These are phyloP conservation scores for Aspergillus sp. DNA, from an alignment of 2,329 filamentous ascomycete genomes.

Conservation along the genomic window DNA sequence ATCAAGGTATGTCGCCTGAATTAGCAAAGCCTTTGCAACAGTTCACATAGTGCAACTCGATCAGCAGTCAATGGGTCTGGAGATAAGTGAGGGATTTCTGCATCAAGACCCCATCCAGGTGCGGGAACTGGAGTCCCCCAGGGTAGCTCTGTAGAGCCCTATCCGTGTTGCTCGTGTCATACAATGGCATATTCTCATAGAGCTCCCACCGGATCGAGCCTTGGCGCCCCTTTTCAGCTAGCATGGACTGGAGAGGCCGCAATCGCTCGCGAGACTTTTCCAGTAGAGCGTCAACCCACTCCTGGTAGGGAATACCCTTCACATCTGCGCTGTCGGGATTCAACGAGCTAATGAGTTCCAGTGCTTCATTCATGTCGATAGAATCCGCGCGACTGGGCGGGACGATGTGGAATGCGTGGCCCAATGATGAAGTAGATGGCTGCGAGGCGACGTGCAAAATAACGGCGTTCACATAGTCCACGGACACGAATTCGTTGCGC, in stretches of 20 bases:
- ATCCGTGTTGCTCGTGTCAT: conserved; percentile 9
- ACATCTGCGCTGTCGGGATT: not conserved
- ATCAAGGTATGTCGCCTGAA: too few species aligned
- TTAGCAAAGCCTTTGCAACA: too few species aligned
- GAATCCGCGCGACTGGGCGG: conserved; percentile 6
- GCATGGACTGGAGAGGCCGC: conserved; percentile 15
- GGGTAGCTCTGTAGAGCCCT: not conserved
- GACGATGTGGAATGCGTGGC: conserved; percentile 15
- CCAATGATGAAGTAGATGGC: conserved; percentile 1
- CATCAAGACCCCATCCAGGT: not conserved
- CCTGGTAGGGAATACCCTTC: conserved; percentile 6
- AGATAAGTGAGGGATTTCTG: not conserved
- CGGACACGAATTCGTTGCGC: conserved; percentile 19
- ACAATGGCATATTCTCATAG: conserved; percentile 19
- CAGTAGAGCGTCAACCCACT: conserved; percentile 11
- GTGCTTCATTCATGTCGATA: conserved; percentile 9
- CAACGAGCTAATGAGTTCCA: conserved; percentile 6
- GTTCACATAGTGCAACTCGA: not conserved
- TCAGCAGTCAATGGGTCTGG: not conserved
- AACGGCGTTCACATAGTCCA: conserved; percentile 16
- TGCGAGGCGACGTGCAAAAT: conserved; percentile 15
- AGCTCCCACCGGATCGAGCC: conserved; percentile 19
- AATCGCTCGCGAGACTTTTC: conserved; percentile 3
- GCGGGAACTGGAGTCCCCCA: not conserved
- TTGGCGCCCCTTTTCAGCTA: conserved; percentile 15